These are phyloP conservation scores for Pestalotiopsis sp. DNA, from an alignment of 2,329 filamentous ascomycete genomes.

Conservation along the genomic window DNA sequence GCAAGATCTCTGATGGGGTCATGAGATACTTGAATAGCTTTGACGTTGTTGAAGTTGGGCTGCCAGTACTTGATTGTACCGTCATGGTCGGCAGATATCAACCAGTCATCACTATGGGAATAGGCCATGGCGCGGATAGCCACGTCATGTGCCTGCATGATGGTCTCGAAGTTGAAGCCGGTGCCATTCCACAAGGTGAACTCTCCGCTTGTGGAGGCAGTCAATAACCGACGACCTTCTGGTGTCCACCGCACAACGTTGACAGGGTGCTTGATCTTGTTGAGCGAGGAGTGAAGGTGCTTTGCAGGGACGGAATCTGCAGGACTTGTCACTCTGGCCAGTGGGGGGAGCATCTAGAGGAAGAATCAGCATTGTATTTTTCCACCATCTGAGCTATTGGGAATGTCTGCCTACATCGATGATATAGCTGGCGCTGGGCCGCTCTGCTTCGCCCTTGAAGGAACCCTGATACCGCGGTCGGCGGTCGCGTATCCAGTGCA, in stretches of 20 bases:
- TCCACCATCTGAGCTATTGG: neutral
- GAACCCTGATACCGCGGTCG: conserved; percentile 74
- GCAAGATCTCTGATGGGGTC: conserved; percentile 90
- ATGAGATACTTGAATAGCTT: conserved; percentile 87
- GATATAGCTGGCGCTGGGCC: conserved; percentile 87
- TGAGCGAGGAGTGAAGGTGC: conserved; percentile 95
- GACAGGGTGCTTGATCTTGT: conserved; percentile 97
- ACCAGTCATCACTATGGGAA: conserved; percentile 95
- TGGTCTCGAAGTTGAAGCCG: conserved; percentile 98
- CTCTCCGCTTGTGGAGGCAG: conserved; percentile 93
- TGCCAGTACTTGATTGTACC: conserved; percentile 98
- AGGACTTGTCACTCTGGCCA: conserved; percentile 72
- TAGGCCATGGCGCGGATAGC: conserved; percentile 83
- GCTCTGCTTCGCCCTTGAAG: conserved; percentile 75
- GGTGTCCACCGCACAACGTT: conserved; percentile 98
- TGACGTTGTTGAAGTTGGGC: conserved; percentile 98
- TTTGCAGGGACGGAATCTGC: conserved; percentile 92
- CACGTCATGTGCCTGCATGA: conserved; percentile 95
- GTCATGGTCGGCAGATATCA: conserved; percentile 93
- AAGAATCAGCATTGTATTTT: conserved; percentile 20
- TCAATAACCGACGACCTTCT: conserved; percentile 87
- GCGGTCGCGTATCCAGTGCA: conserved; percentile 88
- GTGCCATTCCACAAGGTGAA: conserved; percentile 99
- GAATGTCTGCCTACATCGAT: conserved; percentile 68
- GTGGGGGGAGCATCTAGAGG: conserved; percentile 80